Conservation (phyloP, 2,329 filamentous ascomycete genomes). For the Epichloe gansuensis region DNA sequence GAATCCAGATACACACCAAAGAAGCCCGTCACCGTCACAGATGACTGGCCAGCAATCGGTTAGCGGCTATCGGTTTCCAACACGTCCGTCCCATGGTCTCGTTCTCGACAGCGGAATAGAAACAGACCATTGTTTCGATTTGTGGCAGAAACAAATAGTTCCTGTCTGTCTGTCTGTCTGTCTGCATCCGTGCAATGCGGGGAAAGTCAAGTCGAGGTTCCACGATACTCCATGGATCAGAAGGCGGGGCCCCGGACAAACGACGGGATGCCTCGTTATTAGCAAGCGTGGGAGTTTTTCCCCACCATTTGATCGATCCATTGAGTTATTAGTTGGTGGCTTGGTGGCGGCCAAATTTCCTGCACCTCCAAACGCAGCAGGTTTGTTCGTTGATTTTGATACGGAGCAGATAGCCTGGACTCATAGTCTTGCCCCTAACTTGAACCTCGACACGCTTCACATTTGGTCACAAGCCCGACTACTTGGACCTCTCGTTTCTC, state of each 20-base stretch:
- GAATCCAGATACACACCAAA: too few species aligned
- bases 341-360: conserved; percentile 1
- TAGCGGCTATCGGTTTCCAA: too few species aligned
- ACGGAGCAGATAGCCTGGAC: neutral
- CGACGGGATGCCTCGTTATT: too few species aligned
- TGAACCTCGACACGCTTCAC: neutral
- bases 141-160: neutral
- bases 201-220: neutral
- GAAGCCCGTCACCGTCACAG: too few species aligned
- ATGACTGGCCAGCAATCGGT: too few species aligned
- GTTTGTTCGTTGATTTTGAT: too few species aligned
- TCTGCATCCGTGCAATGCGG: neutral
- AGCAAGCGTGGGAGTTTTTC: too few species aligned
- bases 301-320: neutral
- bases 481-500: neutral
- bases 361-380: neutral
- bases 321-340: neutral
- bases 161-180: neutral
- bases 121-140: too few species aligned
- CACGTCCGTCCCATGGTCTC: too few species aligned
- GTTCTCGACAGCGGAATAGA: too few species aligned
- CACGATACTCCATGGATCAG: neutral
- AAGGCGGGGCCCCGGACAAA: neutral
- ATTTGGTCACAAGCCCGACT: neutral
- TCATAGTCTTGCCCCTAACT: neutral